Conservation (phyloP, 176 grass and related monocot species). For the Musa schizocarpa region DNA sequence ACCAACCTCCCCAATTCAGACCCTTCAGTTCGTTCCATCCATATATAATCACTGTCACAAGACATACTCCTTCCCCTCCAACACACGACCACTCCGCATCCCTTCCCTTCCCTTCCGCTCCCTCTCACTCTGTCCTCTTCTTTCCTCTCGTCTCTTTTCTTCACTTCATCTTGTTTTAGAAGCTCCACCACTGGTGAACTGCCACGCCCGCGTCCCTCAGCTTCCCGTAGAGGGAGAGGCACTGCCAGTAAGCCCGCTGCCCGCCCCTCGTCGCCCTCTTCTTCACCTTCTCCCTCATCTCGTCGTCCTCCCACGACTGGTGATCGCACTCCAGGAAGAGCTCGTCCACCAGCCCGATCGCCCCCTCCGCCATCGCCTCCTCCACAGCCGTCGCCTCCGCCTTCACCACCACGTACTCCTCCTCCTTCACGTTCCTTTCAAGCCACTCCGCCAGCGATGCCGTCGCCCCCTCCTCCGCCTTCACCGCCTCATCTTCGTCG, state of each 20-base stretch:
- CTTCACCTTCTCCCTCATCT: neutral
- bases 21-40: no score
- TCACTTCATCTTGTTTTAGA: neutral
- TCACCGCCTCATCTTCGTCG: neutral
- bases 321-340: slow-evolving; percentile 48
- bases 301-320: slow-evolving; percentile 9
- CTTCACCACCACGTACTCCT: slow-evolving; percentile 58
- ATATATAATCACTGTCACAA: no score
- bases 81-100: no score
- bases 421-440: slow-evolving; percentile 39
- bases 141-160: no score
- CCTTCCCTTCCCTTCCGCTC: no score
- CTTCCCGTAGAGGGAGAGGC: slow-evolving; percentile 44
- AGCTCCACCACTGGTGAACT: slow-evolving; percentile 64
- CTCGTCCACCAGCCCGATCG: slow-evolving; percentile 36
- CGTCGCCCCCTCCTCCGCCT: neutral
- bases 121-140: no score
- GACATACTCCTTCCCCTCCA: no score
- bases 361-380: slow-evolving; percentile 16
- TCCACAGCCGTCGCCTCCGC: slow-evolving; percentile 35
- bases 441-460: slow-evolving; percentile 39
- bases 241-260: slow-evolving; percentile 47
- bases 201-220: slow-evolving; percentile 45
- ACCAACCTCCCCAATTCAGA: no score
- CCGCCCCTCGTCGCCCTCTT: slow-evolving; percentile 3